These are phyloP conservation scores for Yamadazyma endophytica DNA, from an alignment of 805 yeast species.

Conservation along the genomic window DNA sequence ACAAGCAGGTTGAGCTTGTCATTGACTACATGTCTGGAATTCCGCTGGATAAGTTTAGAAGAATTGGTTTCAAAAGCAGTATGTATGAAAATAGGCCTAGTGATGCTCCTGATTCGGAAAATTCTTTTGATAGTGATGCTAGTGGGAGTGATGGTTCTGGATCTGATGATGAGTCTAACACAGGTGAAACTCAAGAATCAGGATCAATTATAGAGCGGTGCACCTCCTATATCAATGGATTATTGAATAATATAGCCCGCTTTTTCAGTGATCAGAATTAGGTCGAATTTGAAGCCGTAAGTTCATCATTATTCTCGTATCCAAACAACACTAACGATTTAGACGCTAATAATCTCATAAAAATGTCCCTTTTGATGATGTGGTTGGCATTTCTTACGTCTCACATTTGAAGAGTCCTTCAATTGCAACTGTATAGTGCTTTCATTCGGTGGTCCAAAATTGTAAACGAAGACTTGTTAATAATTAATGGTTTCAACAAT, in stretches of 20 bases:
- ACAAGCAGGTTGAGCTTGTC: slow-evolving; percentile 4
- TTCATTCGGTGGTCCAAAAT: slow-evolving; percentile 4
- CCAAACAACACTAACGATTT: slow-evolving; percentile 3
- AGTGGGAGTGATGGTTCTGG: slow-evolving; percentile 4
- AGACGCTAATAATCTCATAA: not conserved
- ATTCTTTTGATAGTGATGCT: slow-evolving; percentile 4
- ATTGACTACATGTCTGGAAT: slow-evolving; percentile 16
- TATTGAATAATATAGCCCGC: slow-evolving; percentile 5
- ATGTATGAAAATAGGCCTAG: slow-evolving; percentile 34
- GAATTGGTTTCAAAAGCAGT: slow-evolving; percentile 25
- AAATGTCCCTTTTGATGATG: not conserved
- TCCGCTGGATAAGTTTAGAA: slow-evolving; percentile 13
- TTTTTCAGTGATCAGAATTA: slow-evolving; percentile 3
- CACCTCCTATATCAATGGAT: slow-evolving; percentile 5
- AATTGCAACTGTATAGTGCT: slow-evolving; percentile 1
- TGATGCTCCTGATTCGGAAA: slow-evolving; percentile 1
- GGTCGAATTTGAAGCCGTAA: not conserved
- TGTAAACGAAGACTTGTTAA: slow-evolving; percentile 4
- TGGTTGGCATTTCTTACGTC: too few species aligned
- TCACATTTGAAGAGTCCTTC: too few species aligned
- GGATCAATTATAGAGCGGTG: too few species aligned
- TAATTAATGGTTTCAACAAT: slow-evolving; percentile 15
- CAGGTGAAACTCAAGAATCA: too few species aligned
- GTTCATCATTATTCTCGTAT: slow-evolving; percentile 1
- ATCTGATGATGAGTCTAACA: slow-evolving; percentile 6